Base-by-base conservation (phyloP, 805 yeast genomes). In the Candida nanaspora region DNA sequence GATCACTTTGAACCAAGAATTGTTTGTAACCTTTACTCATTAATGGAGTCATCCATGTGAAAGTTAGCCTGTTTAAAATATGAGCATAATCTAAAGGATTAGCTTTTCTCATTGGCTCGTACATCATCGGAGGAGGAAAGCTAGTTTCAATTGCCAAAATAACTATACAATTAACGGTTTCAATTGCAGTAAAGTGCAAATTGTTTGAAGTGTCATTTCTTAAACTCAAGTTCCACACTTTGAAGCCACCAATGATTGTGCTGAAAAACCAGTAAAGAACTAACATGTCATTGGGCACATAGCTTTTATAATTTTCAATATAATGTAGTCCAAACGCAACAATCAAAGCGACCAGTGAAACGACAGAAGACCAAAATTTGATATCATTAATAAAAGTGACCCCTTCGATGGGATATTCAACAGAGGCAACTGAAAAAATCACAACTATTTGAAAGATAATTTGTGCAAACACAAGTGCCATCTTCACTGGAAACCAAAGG, bases 181-280 rank as follows among this genome's bases (percentile, higher is more conserved):
- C 13, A 15, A 38, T 20, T 8, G 47, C 41, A 1, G 50, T 42
- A 16, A 53, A 36, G 18, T 63, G 56, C 19, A 70, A 51, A 5
- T 59, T 49, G 19, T 65, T 51, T 27, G 66, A 39, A 3, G 53
- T 43, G 3, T 50, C 49, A 3, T 51, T 43, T 56, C 81, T 63
- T 36, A 75, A 56, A 23, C 51, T 41, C 36, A 64, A 51, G 46
- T 72, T 70, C 31, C 62, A 49, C 5, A 75, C 50, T 46, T 74
- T 73, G 30, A 75, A 62, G 10, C 65, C 41, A 19, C 74, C 74
- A 28, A 77, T 65, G 6, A 81, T 40, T 1, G 72, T 50, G 32
- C 72, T 67, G 42, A 79, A 67, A 36, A 83, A 63, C 96, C 96
- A 91, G 61, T 76, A 91, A 46, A 82, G 69, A 31, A 91, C 70